These are phyloP conservation scores for Phialophora verrucosa DNA, from an alignment of 2,329 filamentous ascomycete species.

Conservation along the genomic window DNA sequence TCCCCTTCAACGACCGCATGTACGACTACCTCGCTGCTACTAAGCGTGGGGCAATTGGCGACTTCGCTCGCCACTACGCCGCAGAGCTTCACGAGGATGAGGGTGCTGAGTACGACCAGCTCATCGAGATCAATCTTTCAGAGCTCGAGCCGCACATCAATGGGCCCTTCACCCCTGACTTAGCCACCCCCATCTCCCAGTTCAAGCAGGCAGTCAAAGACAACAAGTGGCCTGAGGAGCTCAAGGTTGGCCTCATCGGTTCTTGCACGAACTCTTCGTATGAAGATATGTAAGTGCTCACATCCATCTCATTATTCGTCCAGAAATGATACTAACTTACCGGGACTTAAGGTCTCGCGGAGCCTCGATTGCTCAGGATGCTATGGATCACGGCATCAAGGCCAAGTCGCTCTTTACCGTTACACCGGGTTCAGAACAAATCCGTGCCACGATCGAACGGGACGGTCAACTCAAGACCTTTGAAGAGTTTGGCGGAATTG, in stretches of 20 bases:
- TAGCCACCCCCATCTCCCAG: constrained; percentile 96
- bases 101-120: constrained; percentile 91
- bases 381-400: constrained; percentile 90
- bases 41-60: constrained; percentile 87
- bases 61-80: constrained; percentile 84
- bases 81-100: constrained; percentile 85
- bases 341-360: constrained; percentile 66
- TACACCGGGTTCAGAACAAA: constrained; percentile 96
- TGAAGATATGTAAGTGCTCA: constrained; percentile 73
- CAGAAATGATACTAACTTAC: background rate
- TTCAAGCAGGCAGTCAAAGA: constrained; percentile 92
- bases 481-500: constrained; percentile 92
- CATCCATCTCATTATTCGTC: background rate
- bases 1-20: constrained; percentile 98
- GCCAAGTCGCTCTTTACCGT: constrained; percentile 92
- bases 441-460: constrained; percentile 87
- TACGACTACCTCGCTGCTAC: constrained; percentile 93
- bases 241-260: constrained; percentile 96
- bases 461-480: constrained; percentile 93
- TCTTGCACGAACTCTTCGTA: constrained; percentile 95
- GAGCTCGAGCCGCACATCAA: constrained; percentile 98
- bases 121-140: constrained; percentile 93
- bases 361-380: constrained; percentile 88
- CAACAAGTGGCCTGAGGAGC: constrained; percentile 94
- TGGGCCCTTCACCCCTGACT: constrained; percentile 97